A percentile compares a stretch with the other conserved stretches of the same genome.
Evolutionary conservation across 108 stramenopile species (phyloP).

Genomic region (Chaetoceros muelleri): DNA sequence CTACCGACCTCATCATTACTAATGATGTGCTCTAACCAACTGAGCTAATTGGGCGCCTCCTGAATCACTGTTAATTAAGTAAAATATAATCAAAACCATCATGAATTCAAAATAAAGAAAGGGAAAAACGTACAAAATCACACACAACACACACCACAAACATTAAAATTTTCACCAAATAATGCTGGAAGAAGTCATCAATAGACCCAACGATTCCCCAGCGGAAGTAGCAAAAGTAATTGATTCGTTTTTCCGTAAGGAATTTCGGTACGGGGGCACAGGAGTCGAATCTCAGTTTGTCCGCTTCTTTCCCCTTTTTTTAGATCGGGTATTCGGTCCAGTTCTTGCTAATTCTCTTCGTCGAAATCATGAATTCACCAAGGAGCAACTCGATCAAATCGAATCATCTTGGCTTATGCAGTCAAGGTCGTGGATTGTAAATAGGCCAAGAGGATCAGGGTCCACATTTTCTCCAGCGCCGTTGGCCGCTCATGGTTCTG

Average conservation of each 20-base stretch:
- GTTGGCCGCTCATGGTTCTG: background rate
- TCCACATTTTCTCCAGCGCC: background rate
- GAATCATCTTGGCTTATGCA: background rate
- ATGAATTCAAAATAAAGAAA: too few species aligned
- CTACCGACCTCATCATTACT: constrained; percentile 1
- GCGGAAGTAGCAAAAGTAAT: background rate
- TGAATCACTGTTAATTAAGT: too few species aligned
- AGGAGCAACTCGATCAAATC: background rate
- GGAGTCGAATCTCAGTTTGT: background rate
- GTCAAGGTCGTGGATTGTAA: background rate
- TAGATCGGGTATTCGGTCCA: background rate
- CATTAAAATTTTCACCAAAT: too few species aligned
- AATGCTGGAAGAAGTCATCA: background rate
- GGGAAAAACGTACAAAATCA: too few species aligned
- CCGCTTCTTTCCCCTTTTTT: background rate
- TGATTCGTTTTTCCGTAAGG: background rate
- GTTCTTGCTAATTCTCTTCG: background rate
- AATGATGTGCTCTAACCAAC: constrained; percentile 1
- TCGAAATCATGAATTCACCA: background rate
- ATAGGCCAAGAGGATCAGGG: background rate
- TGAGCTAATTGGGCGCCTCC: background rate
- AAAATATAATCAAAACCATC: too few species aligned
- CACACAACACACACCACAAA: too few species aligned
- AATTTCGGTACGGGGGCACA: background rate
- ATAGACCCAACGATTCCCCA: background rate